Evolutionary conservation across 176 grass and related monocot species (phyloP), one percentile per base, ranked within the genome.

Genomic region (Oryza australiensis): DNA sequence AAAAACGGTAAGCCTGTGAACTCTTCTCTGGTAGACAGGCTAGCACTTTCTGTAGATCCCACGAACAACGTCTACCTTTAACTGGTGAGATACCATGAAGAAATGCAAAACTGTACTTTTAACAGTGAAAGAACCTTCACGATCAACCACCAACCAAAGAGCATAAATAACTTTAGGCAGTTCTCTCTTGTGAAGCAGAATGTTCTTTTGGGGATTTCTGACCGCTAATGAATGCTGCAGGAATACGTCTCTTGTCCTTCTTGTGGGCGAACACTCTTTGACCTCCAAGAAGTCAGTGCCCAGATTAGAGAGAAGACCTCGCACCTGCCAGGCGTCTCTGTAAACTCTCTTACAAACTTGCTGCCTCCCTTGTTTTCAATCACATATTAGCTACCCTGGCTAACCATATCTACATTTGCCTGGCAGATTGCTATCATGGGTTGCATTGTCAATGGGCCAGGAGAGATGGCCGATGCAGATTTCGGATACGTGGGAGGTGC

Each of bases 381-480:
- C 40, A 45, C 34, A 40, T 35, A 29, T 62, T n/a, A 13, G 38
- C 62, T n/a, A 13, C 29, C 49, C 67, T 86, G 66, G 75, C 11
- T 80, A 60, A 48, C 30, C 30, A 5, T 68, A 70, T 80, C n/a
- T 32, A 29, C 38, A 51, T 88, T 42, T 81, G 30, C n/a, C 11
- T 85, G 76, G 64, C 85, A 97, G 92, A 94, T 98, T 67, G 95
- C 95, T 46, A 98, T 98, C 68, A 98, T 98, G 92, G 92, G 92
- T 48, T 98, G 95, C 48, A 98, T 98, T 74, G 95, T 98, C 64
- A 98, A 98, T 82, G 92, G 95, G 20, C 95, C 92, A 63, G 92
- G 92, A 82, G 95, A 98, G 78, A 98, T 98, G 95, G 95, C 95
- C 1, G 95, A 98, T 80, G 95, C 95, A 3, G 95, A 98, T 89